phyloP scores from a whole-genome alignment of 202 grass and related monocot genomes.

The Hordeum pubiflorum region DNA sequence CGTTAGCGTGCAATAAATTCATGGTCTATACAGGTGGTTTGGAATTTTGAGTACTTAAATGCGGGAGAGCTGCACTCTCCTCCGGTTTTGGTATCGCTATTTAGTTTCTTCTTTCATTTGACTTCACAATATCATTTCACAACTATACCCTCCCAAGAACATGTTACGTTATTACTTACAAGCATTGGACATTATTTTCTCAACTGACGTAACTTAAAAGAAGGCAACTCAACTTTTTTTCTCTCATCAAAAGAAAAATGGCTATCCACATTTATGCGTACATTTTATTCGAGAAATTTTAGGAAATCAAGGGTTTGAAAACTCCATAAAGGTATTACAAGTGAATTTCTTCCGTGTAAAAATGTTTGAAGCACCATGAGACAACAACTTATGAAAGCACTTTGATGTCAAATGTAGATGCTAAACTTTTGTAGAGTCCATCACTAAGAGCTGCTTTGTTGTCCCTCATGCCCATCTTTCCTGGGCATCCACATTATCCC shows the following conservation, averaged over 20 bases:
- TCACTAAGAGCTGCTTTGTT: neutral
- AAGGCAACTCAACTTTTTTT: neutral
- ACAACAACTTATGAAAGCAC: neutral
- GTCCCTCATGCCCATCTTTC: neutral
- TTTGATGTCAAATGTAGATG: neutral
- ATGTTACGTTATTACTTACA: neutral
- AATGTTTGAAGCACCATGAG: neutral
- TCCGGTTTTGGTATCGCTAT: conserved; percentile 30
- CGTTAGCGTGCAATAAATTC: conserved; percentile 34
- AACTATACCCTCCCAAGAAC: neutral
- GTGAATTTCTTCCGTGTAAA: neutral
- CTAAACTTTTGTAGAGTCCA: neutral
- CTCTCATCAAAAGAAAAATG: no score
- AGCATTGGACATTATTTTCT: neutral
- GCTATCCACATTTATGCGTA: no score
- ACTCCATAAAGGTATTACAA: neutral
- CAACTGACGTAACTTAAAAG: neutral
- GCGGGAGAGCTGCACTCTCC: conserved; percentile 23
- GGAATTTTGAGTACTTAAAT: conserved; percentile 52
- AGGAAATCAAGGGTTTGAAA: neutral
- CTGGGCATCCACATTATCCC: neutral
- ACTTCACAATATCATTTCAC: conserved; percentile 3
- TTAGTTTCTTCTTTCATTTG: conserved; percentile 40
- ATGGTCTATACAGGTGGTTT: conserved; percentile 38
- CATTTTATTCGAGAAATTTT: no score